Base-by-base conservation (phyloP, 768 basidiomycete species). In the Tricholoma hemisulphureum region DNA sequence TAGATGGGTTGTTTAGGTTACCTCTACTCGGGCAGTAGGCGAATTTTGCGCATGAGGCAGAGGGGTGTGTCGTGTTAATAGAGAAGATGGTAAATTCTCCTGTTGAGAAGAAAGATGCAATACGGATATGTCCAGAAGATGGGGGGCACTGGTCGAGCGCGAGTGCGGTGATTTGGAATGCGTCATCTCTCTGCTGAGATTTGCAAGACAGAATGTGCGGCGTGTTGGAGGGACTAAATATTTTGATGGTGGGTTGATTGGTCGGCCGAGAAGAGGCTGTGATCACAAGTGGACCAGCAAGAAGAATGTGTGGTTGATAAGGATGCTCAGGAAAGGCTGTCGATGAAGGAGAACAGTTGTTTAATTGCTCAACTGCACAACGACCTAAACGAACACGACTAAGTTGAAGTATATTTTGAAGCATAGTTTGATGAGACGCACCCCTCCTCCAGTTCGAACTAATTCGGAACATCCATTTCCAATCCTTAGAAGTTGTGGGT, bases 401-500 rank as follows among this genome's bases (percentile, higher is more conserved):
- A 11, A 18, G 46, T n/a, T 55, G 51, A 61, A 34, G 39, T 37
- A 20, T 34, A 34, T 28, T 18, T 21, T 50, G 46, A 49, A 59
- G 48, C 21, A 55, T 50, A 65, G 66, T 7, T 37, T 2, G 4
- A n/a, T 34, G 20, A 50, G 21, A 50, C 78, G 62, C 64, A 91
- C 91, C 91, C 71, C 74, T 88, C 68, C 81, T 81, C 91, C 91
- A 93, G 63, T 92, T 92, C 14, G 84, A 84, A 63, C 88, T 90
- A 60, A 91, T 88, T 55, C 88, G 81, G 70, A 91, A 92, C 89
- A 92, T 91, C 83, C 83, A 88, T 70, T 89, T 91, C 90, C 90
- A 93, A 66, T 90, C 84, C 66, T 79, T 82, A 46, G 72, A 57
- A 28, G 74, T 68, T 18, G 75, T 72, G 28, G 65, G 64, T 58